phyloP scores from a whole-genome alignment of 176 grass and related monocot genomes.

The Calamus simplicifolius region DNA sequence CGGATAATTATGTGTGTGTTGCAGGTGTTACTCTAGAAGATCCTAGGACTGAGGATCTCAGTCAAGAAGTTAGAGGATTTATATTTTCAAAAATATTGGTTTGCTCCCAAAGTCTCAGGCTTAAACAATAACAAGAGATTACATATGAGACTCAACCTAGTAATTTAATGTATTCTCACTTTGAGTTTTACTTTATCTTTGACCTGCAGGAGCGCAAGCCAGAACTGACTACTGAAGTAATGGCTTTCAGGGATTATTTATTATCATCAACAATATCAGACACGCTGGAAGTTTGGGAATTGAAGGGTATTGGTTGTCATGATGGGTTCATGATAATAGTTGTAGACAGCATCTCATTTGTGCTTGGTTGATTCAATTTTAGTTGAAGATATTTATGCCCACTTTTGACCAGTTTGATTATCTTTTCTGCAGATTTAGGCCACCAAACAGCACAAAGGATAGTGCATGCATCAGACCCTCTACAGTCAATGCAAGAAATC shows the following conservation, averaged over 20 bases:
- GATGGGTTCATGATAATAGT: conserved; percentile 13
- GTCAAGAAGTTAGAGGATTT: conserved; percentile 94
- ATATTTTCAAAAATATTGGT: conserved; percentile 99
- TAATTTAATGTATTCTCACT: conserved; percentile 7
- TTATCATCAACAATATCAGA: conserved; percentile 87
- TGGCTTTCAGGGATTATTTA: conserved; percentile 85
- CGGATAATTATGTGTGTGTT: conserved; percentile 1
- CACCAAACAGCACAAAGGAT: conserved; percentile 95
- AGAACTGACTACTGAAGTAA: conserved; percentile 67
- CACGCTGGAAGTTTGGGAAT: conserved; percentile 97
- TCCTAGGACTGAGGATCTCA: conserved; percentile 82
- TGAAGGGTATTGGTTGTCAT: conserved; percentile 57
- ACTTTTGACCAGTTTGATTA: conserved; percentile 17
- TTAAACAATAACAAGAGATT: neutral
- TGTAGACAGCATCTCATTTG: neutral
- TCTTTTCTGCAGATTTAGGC: conserved; percentile 69
- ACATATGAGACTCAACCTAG: neutral
- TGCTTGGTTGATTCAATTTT: neutral
- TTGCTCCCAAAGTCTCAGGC: conserved; percentile 27
- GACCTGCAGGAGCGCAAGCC: conserved; percentile 74
- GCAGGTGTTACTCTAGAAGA: conserved; percentile 79
- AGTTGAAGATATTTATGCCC: conserved; percentile 1
- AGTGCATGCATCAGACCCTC: conserved; percentile 86
- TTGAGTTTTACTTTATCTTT: conserved; percentile 11
- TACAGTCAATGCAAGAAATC: conserved; percentile 99